Percentiles rank a stretch among this genome's conserved stretches.
Conservation (phyloP, 2,329 filamentous ascomycete species). For the Xylaria polymorpha region DNA sequence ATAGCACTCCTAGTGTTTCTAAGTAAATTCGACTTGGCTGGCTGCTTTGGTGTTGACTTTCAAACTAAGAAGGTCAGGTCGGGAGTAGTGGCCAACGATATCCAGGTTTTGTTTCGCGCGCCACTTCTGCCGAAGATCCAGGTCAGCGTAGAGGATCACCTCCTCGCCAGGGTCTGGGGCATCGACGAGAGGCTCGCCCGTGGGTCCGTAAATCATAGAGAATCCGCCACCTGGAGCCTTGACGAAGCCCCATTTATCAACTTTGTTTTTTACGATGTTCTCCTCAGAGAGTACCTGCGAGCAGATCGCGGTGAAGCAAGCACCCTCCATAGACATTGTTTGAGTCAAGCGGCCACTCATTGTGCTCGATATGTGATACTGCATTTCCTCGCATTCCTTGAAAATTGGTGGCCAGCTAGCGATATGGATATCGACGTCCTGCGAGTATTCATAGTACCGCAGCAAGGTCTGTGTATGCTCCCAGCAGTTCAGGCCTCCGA, state of each 20-base stretch:
- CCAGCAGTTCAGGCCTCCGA: slow-evolving; percentile 62
- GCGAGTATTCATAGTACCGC: slow-evolving; percentile 58
- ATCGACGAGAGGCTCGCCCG: slow-evolving; percentile 58
- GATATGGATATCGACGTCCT: slow-evolving; percentile 60
- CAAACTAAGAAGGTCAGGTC: slow-evolving; percentile 59
- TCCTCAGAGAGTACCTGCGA: slow-evolving; percentile 9
- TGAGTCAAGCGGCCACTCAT: slow-evolving; percentile 53
- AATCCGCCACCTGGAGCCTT: slow-evolving; percentile 53
- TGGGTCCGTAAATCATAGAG: slow-evolving; percentile 61
- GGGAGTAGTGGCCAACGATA: slow-evolving; percentile 60
- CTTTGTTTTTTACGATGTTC: slow-evolving; percentile 5
- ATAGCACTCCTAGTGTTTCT: background rate
- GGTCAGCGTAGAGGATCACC: slow-evolving; percentile 60
- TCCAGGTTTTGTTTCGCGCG: slow-evolving; percentile 58
- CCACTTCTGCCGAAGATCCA: slow-evolving; percentile 57
- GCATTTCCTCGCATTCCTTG: slow-evolving; percentile 34
- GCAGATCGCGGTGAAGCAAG: slow-evolving; percentile 52
- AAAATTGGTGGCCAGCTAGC: slow-evolving; percentile 58
- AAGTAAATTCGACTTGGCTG: slow-evolving; percentile 2
- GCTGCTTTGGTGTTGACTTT: slow-evolving; percentile 11
- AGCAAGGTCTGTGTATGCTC: slow-evolving; percentile 64
- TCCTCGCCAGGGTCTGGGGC: slow-evolving; percentile 54
- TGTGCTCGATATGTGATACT: slow-evolving; percentile 46
- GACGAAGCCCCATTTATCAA: background rate
- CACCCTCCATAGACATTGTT: slow-evolving; percentile 51